Percentiles rank a stretch among this genome's conserved stretches.
phyloP scores from a whole-genome alignment of 768 basidiomycete species.

The Russula compacta region DNA sequence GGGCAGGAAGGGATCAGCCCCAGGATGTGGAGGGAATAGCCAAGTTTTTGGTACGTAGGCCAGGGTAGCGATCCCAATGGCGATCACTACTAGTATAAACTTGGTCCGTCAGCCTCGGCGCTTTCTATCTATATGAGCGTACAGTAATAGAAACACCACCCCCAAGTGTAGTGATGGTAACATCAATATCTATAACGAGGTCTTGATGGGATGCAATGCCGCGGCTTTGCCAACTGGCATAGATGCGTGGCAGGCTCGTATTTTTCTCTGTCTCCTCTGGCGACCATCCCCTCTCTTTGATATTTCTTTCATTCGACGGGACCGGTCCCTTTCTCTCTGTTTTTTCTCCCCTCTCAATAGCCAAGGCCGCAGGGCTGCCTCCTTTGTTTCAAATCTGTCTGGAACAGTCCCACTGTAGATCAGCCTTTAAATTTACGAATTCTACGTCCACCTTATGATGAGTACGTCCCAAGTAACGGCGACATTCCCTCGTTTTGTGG shows the following conservation, averaged over 20 bases:
- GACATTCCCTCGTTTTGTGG: neutral
- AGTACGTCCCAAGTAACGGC: neutral
- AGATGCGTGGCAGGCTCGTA: neutral
- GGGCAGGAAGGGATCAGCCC: slow-evolving; percentile 19
- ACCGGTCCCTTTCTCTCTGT: slow-evolving; percentile 17
- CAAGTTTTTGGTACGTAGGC: slow-evolving; percentile 35
- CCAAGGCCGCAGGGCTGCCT: slow-evolving; percentile 29
- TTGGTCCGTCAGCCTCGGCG: no score
- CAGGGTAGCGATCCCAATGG: neutral
- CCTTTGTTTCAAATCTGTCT: slow-evolving; percentile 23
- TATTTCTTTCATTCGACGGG: slow-evolving; percentile 6
- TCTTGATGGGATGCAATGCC: neutral
- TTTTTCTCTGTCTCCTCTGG: neutral
- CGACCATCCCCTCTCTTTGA: slow-evolving; percentile 2
- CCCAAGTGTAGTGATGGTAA: neutral
- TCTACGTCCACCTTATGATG: neutral
- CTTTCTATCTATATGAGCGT: neutral
- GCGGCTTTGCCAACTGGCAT: neutral
- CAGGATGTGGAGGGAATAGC: slow-evolving; percentile 33
- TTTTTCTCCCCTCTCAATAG: slow-evolving; percentile 19
- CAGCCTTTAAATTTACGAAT: slow-evolving; percentile 1
- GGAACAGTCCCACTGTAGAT: slow-evolving; percentile 22
- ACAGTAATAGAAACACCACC: no score
- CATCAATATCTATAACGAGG: neutral
- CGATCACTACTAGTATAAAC: no score